A percentile compares a stretch with the other conserved stretches of the same genome.
These are phyloP conservation scores for Nectriaceae sp. DNA, from an alignment of 2,329 filamentous ascomycete species.

Conservation along the genomic window DNA sequence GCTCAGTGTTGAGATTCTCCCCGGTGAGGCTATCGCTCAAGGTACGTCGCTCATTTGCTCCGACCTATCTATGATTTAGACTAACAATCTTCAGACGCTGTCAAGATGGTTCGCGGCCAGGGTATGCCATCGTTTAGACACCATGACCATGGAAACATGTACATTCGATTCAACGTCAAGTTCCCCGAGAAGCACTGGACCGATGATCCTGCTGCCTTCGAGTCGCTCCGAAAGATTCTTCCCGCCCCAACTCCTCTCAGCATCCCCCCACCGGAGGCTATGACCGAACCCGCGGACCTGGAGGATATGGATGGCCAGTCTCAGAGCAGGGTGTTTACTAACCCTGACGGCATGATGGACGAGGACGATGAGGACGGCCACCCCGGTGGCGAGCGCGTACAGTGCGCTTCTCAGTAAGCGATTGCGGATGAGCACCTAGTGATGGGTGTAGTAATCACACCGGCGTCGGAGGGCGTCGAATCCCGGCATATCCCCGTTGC, in stretches of 20 bases:
- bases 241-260: constrained; percentile 66
- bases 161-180: constrained; percentile 96
- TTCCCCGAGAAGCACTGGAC: constrained; percentile 83
- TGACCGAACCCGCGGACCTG: constrained; percentile 87
- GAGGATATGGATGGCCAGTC: constrained; percentile 77
- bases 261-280: constrained; percentile 76
- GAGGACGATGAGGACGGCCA: constrained; percentile 80
- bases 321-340: constrained; percentile 68
- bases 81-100: constrained; percentile 60
- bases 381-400: constrained; percentile 75
- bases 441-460: constrained; percentile 18
- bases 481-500: constrained; percentile 8
- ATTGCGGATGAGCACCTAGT: constrained; percentile 5
- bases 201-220: constrained; percentile 68
- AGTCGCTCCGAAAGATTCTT: constrained; percentile 81
- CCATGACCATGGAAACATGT: constrained; percentile 94
- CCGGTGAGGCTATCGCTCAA: constrained; percentile 91
- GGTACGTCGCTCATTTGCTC: constrained; percentile 58
- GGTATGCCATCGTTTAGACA: constrained; percentile 97
- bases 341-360: constrained; percentile 60
- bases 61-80: not conserved
- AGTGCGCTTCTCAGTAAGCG: constrained; percentile 83
- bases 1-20: constrained; percentile 89
- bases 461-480: constrained; percentile 19
- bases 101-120: constrained; percentile 94